Conservation (phyloP, 148 eudicot genomes). For the Diospyros kaki region DNA sequence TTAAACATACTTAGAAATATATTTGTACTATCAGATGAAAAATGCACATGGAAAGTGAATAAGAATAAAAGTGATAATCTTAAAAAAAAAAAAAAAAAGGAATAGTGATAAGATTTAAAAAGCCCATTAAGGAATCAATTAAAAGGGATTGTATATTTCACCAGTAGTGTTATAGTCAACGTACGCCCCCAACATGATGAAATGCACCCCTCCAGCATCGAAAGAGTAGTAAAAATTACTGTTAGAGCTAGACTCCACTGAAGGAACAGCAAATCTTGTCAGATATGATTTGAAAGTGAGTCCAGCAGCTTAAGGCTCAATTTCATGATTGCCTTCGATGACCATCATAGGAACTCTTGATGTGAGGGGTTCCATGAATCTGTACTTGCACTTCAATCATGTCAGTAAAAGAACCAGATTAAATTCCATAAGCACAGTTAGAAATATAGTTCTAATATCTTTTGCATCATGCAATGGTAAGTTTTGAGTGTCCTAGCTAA, state of each 20-base stretch:
- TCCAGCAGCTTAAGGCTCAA: conserved; percentile 74
- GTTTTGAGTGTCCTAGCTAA: not conserved
- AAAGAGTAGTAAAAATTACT: conserved; percentile 74
- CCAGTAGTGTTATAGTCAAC: conserved; percentile 65
- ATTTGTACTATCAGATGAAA: not conserved
- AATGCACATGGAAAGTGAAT: not conserved
- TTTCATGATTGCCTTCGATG: conserved; percentile 91
- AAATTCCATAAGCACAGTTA: not conserved
- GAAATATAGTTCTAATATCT: no score
- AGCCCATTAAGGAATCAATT: not conserved
- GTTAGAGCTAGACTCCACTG: conserved; percentile 67
- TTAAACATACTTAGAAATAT: not conserved
- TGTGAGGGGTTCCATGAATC: conserved; percentile 84
- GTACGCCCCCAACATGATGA: conserved; percentile 86
- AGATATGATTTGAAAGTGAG: conserved; percentile 62
- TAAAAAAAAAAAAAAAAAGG: not conserved
- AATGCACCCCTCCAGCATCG: conserved; percentile 82
- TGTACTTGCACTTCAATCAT: conserved; percentile 18
- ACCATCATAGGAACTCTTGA: conserved; percentile 94
- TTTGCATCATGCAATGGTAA: not conserved
- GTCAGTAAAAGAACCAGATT: conserved; percentile 7
- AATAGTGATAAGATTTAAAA: no score
- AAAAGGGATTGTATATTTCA: conserved; percentile 17
- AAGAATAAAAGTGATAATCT: not conserved
- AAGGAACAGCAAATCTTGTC: conserved; percentile 80